phyloP scores from a whole-genome alignment of 2,329 filamentous ascomycete species.

The Nothopassalora personata region DNA sequence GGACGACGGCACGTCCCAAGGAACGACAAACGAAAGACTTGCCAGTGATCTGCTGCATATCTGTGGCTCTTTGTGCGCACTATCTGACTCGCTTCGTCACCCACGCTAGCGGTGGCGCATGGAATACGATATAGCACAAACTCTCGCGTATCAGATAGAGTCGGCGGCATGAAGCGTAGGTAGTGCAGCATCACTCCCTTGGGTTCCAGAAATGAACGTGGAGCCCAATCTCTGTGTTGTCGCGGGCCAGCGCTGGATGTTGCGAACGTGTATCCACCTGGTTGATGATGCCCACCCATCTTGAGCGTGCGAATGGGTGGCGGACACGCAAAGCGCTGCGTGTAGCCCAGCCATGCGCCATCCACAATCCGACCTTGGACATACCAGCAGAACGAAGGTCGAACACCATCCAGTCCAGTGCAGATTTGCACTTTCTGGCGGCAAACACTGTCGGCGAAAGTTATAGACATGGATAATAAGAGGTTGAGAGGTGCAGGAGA shows the following conservation, averaged over 20 bases:
- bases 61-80: background rate
- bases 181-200: background rate
- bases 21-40: conserved; percentile 15
- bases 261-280: background rate
- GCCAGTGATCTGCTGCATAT: conserved; percentile 2
- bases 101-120: conserved; percentile 1
- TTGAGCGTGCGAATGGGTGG: background rate
- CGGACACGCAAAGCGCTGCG: conserved; percentile 1
- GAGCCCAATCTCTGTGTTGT: background rate
- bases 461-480: background rate
- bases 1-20: conserved; percentile 8
- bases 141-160: conserved; percentile 5
- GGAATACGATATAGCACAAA: background rate
- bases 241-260: background rate
- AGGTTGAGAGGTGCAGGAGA: background rate
- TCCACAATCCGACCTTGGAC: background rate
- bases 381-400: background rate
- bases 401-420: background rate
- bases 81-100: conserved; percentile 4
- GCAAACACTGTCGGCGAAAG: background rate
- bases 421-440: background rate
- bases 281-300: background rate
- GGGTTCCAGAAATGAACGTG: background rate
- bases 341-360: conserved; percentile 1
- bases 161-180: background rate